Conservation (phyloP, 2,329 filamentous ascomycete genomes). For the Penicillium sp. region DNA sequence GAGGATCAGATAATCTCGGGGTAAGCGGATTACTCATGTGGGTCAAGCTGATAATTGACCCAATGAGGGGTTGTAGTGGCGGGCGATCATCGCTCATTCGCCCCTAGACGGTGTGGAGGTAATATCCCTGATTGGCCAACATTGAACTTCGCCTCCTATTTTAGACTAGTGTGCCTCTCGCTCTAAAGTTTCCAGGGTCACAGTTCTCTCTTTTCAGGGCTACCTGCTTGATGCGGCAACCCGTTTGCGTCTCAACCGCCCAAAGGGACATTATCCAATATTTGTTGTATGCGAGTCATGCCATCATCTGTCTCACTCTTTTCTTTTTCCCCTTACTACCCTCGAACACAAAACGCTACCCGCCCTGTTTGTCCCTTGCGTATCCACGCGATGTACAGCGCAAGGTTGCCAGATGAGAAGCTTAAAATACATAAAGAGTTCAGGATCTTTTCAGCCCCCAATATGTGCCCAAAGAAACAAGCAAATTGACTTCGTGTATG, state of each 20-base stretch:
- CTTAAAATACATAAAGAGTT: neutral
- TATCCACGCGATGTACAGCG: neutral
- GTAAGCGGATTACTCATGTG: too few species aligned
- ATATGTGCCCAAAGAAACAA: too few species aligned
- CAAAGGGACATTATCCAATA: neutral
- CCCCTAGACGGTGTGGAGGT: too few species aligned
- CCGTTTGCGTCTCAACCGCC: slow-evolving; percentile 7
- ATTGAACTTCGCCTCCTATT: neutral
- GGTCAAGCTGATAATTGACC: neutral
- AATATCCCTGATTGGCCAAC: neutral
- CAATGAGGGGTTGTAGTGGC: neutral
- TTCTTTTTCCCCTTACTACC: neutral
- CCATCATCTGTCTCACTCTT: neutral
- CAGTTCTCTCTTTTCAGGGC: neutral
- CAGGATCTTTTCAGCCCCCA: neutral
- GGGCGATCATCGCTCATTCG: neutral
- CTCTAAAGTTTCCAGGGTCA: neutral
- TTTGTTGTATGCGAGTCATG: neutral
- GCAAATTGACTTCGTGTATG: neutral
- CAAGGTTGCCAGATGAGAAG: neutral
- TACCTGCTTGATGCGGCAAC: neutral
- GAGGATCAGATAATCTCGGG: slow-evolving; percentile 10
- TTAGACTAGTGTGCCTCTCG: neutral
- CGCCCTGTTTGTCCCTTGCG: neutral
- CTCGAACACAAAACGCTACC: too few species aligned